A percentile compares a stretch with the other conserved stretches of the same genome.
phyloP scores from a whole-genome alignment of 352 stramenopile species.

The Aphanomyces cochlioides region DNA sequence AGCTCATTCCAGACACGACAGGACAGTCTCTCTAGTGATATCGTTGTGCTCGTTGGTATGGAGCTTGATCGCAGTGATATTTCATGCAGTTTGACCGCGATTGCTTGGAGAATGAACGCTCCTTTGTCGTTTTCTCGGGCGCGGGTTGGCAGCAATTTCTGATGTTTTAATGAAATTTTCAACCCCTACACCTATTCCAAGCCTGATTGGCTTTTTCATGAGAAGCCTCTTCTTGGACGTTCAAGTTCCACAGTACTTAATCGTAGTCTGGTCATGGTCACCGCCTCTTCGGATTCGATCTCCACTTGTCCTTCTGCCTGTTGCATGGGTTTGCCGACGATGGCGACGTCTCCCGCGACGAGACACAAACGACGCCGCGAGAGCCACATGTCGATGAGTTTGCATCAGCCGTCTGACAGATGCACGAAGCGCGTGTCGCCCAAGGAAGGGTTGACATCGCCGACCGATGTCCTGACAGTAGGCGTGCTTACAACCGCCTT shows the following conservation, averaged over 20 bases:
- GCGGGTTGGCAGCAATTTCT: no score
- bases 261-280: neutral
- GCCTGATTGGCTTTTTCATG: neutral
- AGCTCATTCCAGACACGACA: neutral
- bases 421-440: neutral
- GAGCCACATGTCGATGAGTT: slow-evolving; percentile 2
- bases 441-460: neutral
- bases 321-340: neutral
- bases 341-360: slow-evolving; percentile 7
- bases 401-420: neutral
- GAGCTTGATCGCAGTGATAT: no score
- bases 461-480: neutral
- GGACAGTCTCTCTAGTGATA: neutral
- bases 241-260: neutral
- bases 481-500: slow-evolving; percentile 36
- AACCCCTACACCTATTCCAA: neutral
- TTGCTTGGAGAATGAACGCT: no score
- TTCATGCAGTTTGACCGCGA: no score
- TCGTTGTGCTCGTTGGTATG: no score
- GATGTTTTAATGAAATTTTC: neutral
- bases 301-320: neutral
- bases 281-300: neutral
- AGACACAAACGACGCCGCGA: slow-evolving; percentile 5
- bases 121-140: no score
- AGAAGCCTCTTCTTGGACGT: neutral